These are phyloP conservation scores for Pinus tabuliformis DNA, from an alignment of 75 land plant species.

Conservation along the genomic window DNA sequence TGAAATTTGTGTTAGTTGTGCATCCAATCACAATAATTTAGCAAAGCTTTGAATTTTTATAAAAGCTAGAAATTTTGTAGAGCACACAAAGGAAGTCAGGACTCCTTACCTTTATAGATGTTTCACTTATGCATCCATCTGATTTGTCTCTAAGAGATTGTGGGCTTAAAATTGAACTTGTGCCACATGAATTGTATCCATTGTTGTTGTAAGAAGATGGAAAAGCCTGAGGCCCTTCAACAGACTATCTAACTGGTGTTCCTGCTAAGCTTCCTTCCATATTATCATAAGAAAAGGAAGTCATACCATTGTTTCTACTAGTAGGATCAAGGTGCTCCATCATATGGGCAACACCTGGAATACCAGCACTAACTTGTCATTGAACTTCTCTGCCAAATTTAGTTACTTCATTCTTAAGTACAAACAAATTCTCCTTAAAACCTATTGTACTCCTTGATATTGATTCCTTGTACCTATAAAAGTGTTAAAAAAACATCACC, in stretches of 20 bases:
- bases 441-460: slow-evolving; percentile 78
- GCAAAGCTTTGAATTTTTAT: too few relatives aligned
- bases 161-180: slow-evolving; percentile 25
- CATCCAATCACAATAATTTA: too few relatives aligned
- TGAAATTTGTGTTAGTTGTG: too few relatives aligned
- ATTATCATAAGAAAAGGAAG: slow-evolving; percentile 8
- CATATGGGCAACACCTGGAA: slow-evolving; percentile 38
- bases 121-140: too few relatives aligned
- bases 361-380: slow-evolving; percentile 50
- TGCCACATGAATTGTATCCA: slow-evolving; percentile 23
- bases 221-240: slow-evolving; percentile 9
- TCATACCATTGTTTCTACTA: slow-evolving; percentile 14
- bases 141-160: neutral
- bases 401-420: slow-evolving; percentile 42
- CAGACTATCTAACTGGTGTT: neutral
- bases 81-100: too few relatives aligned
- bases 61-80: too few relatives aligned
- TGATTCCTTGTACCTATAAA: slow-evolving; percentile 76
- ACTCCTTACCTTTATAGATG: too few relatives aligned
- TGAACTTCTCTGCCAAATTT: slow-evolving; percentile 37
- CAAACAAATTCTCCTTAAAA: slow-evolving; percentile 73
- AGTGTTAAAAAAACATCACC: neutral
- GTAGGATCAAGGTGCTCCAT: slow-evolving; percentile 41
- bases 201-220: slow-evolving; percentile 5
- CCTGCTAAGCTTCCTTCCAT: slow-evolving; percentile 6